Evolutionary conservation across 2,329 filamentous ascomycete genomes (phyloP), one percentile per base, ranked within the genome.

Genomic region (Decorospora gaudefroyi): DNA sequence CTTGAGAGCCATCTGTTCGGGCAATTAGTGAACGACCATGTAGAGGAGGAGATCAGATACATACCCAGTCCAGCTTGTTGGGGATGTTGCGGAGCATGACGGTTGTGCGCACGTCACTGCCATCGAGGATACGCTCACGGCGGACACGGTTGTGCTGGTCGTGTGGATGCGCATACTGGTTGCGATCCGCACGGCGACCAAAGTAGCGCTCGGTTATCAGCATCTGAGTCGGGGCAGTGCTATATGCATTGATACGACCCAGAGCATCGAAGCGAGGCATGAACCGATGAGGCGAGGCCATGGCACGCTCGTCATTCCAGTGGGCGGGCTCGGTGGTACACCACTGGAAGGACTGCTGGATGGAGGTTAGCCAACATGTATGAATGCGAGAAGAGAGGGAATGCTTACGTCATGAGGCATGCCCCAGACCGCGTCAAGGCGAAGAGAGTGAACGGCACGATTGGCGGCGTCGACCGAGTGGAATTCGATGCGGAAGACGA

Each of bases 1-100:
- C 75, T 95, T 95, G 11, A 96, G 74, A 1, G 57, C 42, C 51
- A 67, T 51, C 61, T 65, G 37, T 7, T 44, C 21, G 9, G 40
- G 39, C n/a, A 6, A 43, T 64, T 31, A 64, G 57, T 27, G 21
- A 39, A 15, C n/a, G 2, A 19, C 26, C 49, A 36, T 21, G 7
- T 29, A 9, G 23, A 13, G 6, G 5, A 8, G 4, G 19, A 30
- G 22, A 31, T 33, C 21, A 13, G 19, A 5, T 40, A 60, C 70
- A 52, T 68, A 76, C 74, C 64, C 52, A 76, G 83, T 59, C 90
- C 83, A 96, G 85, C 60, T 91, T 90, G 73, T 96, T 96, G 1
- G 92, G 92, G 31, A 96, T 92, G 67, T 97, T 96, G 26, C 92
- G 85, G 21, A 96, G 72, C 92, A 97, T 96, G 54, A 97, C 88